phyloP scores from a whole-genome alignment of 345 rosid genomes.

The Psidium guajava region DNA sequence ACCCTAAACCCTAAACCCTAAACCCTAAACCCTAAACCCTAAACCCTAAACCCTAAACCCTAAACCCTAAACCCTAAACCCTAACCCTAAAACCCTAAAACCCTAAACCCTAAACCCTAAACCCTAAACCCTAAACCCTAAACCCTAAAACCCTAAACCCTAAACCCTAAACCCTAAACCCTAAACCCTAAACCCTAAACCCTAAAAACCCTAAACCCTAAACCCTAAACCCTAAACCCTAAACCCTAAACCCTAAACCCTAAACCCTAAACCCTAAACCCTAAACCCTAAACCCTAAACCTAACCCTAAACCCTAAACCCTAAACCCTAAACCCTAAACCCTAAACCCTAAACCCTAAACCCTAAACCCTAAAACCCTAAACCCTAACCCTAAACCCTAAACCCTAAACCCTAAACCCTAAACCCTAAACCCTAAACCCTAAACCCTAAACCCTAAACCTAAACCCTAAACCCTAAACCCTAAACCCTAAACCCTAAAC shows the following conservation, averaged over 20 bases:
- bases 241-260: slow-evolving; percentile 15
- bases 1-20: slow-evolving; percentile 16
- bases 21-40: slow-evolving; percentile 15
- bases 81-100: slow-evolving; percentile 12
- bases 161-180: slow-evolving; percentile 10
- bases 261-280: slow-evolving; percentile 13
- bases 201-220: slow-evolving; percentile 18
- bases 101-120: slow-evolving; percentile 9
- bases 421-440: slow-evolving; percentile 13
- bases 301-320: slow-evolving; percentile 19
- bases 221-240: slow-evolving; percentile 17
- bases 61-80: slow-evolving; percentile 17
- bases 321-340: slow-evolving; percentile 16
- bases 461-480: slow-evolving; percentile 13
- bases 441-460: slow-evolving; percentile 17
- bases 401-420: slow-evolving; percentile 13
- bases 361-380: slow-evolving; percentile 16
- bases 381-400: slow-evolving; percentile 13
- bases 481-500: slow-evolving; percentile 22
- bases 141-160: slow-evolving; percentile 18
- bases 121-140: slow-evolving; percentile 11
- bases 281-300: slow-evolving; percentile 20
- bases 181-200: slow-evolving; percentile 8
- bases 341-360: slow-evolving; percentile 18
- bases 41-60: slow-evolving; percentile 12